Evolutionary conservation across 2,329 filamentous ascomycete species (phyloP).

Genomic region (Fusarium avenaceum): DNA sequence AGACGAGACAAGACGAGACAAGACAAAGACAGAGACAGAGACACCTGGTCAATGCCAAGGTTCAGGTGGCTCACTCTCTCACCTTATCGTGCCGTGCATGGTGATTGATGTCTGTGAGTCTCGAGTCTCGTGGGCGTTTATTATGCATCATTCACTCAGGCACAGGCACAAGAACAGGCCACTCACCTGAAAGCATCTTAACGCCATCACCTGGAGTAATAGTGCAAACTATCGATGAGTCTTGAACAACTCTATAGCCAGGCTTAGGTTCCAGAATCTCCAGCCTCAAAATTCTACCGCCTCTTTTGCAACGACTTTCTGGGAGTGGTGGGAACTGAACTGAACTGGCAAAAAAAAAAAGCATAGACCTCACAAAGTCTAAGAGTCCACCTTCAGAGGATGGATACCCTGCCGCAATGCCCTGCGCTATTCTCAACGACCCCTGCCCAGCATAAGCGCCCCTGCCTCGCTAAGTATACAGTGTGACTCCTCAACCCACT

Average conservation of each 20-base stretch:
- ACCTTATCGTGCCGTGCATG: not conserved
- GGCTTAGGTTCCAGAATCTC: conserved; percentile 6
- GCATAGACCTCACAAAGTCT: not conserved
- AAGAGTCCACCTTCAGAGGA: not conserved
- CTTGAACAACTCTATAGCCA: conserved; percentile 13
- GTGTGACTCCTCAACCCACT: conserved; percentile 2
- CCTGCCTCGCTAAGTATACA: conserved; percentile 40
- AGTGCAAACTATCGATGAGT: not conserved
- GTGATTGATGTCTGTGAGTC: not conserved
- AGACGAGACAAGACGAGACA: conserved; percentile 17
- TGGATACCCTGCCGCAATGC: conserved; percentile 24
- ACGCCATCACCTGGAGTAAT: not conserved
- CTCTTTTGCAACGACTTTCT: conserved; percentile 36
- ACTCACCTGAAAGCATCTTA: not conserved
- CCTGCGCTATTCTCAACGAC: conserved; percentile 16
- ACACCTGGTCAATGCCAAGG: conserved; percentile 33
- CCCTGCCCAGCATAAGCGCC: conserved; percentile 36
- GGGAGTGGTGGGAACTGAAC: not conserved
- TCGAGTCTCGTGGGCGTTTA: not conserved
- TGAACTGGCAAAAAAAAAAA: not conserved
- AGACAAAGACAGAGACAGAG: not conserved
- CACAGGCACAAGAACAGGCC: not conserved
- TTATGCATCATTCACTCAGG: not conserved
- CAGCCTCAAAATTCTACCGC: conserved; percentile 24
- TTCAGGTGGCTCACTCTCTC: conserved; percentile 25